A percentile compares a stretch with the other conserved stretches of the same genome.
phyloP scores from a whole-genome alignment of 2,329 filamentous ascomycete genomes.

The Colletotrichum destructivum region DNA sequence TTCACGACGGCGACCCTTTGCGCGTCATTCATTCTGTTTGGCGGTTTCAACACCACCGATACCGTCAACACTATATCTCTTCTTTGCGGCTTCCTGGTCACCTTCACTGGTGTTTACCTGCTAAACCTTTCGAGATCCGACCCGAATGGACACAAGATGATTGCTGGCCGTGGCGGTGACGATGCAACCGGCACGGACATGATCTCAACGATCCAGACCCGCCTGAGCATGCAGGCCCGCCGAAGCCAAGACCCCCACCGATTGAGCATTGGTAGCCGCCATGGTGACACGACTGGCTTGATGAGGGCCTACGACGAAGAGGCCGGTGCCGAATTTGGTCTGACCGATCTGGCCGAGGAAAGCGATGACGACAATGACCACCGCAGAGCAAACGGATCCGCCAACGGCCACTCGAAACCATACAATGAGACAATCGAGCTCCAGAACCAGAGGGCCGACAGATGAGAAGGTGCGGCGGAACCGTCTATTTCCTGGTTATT shows the following conservation, averaged over 20 bases:
- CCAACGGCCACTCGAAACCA: slow-evolving; percentile 59
- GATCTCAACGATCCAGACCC: slow-evolving; percentile 89
- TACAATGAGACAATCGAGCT: slow-evolving; percentile 64
- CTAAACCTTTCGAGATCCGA: slow-evolving; percentile 96
- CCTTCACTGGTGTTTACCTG: slow-evolving; percentile 95
- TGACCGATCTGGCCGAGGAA: slow-evolving; percentile 85
- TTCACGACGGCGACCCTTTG: slow-evolving; percentile 96
- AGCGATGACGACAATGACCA: slow-evolving; percentile 72
- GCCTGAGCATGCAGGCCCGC: slow-evolving; percentile 92
- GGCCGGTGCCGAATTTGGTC: slow-evolving; percentile 78
- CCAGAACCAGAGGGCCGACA: slow-evolving; percentile 62
- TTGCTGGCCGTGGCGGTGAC: slow-evolving; percentile 73
- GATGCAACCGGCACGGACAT: slow-evolving; percentile 93
- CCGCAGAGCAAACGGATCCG: slow-evolving; percentile 55
- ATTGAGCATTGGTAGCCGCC: slow-evolving; percentile 75
- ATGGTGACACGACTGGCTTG: slow-evolving; percentile 83
- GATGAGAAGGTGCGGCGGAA: slow-evolving; percentile 43
- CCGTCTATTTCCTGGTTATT: slow-evolving; percentile 23
- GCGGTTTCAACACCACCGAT: slow-evolving; percentile 95
- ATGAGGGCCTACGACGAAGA: slow-evolving; percentile 94
- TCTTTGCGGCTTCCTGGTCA: slow-evolving; percentile 92
- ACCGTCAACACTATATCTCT: slow-evolving; percentile 93
- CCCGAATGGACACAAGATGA: slow-evolving; percentile 81
- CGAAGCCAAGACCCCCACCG: slow-evolving; percentile 77
- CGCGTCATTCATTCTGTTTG: slow-evolving; percentile 96